A percentile compares a stretch with the other conserved stretches of the same genome.
Evolutionary conservation across 176 grass and related monocot species (phyloP).

Genomic region (Elaeis guineensis): DNA sequence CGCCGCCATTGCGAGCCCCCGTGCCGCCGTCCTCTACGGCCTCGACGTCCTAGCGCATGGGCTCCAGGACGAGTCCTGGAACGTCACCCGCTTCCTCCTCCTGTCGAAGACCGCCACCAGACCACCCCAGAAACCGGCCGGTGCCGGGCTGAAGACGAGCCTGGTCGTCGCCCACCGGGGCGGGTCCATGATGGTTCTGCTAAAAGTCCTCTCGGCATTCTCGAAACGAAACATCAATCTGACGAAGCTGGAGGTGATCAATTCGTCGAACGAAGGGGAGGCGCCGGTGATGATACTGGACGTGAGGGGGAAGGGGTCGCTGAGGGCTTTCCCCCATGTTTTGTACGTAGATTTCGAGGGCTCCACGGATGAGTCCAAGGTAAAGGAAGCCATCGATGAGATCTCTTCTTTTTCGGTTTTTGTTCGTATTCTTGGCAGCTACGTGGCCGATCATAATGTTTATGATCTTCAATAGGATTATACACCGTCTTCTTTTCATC

Average conservation of each 20-base stretch:
- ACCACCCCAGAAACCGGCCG: not conserved
- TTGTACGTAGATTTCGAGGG: conserved; percentile 92
- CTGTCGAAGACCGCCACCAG: conserved; percentile 37
- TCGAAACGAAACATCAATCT: conserved; percentile 67
- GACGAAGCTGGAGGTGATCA: conserved; percentile 87
- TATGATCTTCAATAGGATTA: conserved; percentile 69
- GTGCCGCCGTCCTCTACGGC: conserved; percentile 61
- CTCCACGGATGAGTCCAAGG: conserved; percentile 46
- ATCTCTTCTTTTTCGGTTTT: conserved; percentile 75
- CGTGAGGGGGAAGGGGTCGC: conserved; percentile 44
- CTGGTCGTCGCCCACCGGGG: conserved; percentile 85
- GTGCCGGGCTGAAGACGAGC: conserved; percentile 52
- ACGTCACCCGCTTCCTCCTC: conserved; percentile 85
- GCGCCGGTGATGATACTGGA: conserved; percentile 79
- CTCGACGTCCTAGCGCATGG: conserved; percentile 79
- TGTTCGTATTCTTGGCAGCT: conserved; percentile 71
- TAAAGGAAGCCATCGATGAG: conserved; percentile 59
- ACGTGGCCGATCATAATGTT: conserved; percentile 65
- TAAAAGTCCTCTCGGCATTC: conserved; percentile 95
- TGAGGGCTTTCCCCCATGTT: conserved; percentile 83
- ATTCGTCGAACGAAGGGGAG: conserved; percentile 18
- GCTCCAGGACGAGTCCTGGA: conserved; percentile 90
- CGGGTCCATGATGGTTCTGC: conserved; percentile 71
- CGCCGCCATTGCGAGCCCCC: conserved; percentile 81
- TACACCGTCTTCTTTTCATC: no score